Base-by-base conservation (phyloP, 495 filamentous ascomycete genomes). In the Hypoxylon trugodes region DNA sequence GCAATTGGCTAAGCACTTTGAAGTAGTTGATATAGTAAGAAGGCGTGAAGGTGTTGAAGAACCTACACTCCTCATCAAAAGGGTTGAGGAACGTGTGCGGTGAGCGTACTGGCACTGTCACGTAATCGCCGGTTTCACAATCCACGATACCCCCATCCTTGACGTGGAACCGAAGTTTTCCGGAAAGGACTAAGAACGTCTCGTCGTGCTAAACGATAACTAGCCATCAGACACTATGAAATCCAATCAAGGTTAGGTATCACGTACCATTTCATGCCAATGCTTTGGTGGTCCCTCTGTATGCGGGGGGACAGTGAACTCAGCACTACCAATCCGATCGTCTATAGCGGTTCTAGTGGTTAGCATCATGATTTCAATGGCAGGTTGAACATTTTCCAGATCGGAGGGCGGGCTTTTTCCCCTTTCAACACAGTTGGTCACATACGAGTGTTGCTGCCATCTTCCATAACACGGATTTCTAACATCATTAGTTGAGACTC, bases 11-110 rank as follows among this genome's bases (percentile, higher is more conserved):
- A 3, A 46, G 22, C 12, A 46, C 12, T 25, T 46, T 46, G 42
- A 46, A 46, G 13, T 46, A 46, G 22, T 46, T 46, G 42, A 46
- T 46, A 46, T 46, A 46, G 6, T 46, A 46, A 46, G 42, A 12
- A 30, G 42, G 42, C 9, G 42, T 46, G n/a, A 46, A 46, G 2
- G 42, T 46, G 42, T 46, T 46, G 1, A 46, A 8, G 22, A 46
- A 46, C 24, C n/a, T 46, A n/a, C 22, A 30, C 9, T 24, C 42
- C 8, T 46, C 42, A 9, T 30, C 42, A 3, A 30, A 46, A 7
- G 24, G 19, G 24, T 19, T 24, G 16, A n/a, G 30, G 24, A 30
- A 30, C 5, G 42, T 46, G 42, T 46, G 42, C 1, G 22, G 16
- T 4, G 42, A 26, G n/a, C 42, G 24, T 12, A 46, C 24, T 2